phyloP scores from a whole-genome alignment of 192 early-diverging fungal species.

The Coemansia sp. region DNA sequence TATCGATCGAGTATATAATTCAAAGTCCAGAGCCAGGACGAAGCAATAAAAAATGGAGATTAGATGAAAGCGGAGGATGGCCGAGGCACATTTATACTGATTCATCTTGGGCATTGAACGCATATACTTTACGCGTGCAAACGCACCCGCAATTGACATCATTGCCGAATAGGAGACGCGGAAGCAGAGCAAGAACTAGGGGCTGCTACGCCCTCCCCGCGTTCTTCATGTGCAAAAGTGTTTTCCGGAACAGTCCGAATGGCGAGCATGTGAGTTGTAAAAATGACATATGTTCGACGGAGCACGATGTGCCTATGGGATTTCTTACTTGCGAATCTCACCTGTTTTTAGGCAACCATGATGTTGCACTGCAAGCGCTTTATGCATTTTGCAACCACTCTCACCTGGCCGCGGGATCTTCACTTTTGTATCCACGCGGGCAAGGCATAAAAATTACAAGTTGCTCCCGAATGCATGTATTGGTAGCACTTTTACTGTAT shows the following conservation, averaged over 20 bases:
- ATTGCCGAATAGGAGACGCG: conserved; percentile 2
- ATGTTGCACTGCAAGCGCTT: no score
- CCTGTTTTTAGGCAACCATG: no score
- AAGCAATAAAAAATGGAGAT: conserved; percentile 1
- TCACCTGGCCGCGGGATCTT: no score
- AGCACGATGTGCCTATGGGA: neutral
- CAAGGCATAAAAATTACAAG: neutral
- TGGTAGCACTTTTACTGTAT: neutral
- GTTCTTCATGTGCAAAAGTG: conserved; percentile 3
- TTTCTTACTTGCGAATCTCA: no score
- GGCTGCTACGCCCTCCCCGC: neutral
- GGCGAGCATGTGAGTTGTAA: conserved; percentile 11
- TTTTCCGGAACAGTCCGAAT: conserved; percentile 18
- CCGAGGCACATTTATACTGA: conserved; percentile 9
- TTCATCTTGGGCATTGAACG: conserved; percentile 1
- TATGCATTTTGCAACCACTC: no score
- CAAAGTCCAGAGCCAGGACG: conserved; percentile 1
- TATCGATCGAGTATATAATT: neutral
- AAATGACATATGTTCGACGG: neutral
- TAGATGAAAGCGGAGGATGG: neutral
- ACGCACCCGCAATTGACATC: conserved; percentile 2
- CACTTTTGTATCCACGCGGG: no score
- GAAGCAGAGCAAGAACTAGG: neutral
- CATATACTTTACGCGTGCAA: neutral
- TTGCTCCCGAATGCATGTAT: neutral